Conservation (phyloP, 441 rosid species). For the Corymbia citriodora region DNA sequence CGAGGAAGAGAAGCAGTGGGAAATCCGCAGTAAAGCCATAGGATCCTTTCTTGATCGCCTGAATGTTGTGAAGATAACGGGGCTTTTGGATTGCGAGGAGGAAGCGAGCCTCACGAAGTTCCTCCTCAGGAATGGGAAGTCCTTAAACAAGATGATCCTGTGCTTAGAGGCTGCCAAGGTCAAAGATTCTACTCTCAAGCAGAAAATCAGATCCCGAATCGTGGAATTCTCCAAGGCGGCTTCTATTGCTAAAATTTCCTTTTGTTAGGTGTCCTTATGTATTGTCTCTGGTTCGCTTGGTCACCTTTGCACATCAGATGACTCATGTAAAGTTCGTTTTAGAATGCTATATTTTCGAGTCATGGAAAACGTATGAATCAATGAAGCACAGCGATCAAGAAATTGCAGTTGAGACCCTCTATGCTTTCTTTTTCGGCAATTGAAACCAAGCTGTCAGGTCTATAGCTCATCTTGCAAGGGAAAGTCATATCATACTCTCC, state of each 20-base stretch:
- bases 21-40: slow-evolving; percentile 35
- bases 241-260: slow-evolving; percentile 64
- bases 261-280: slow-evolving; percentile 13
- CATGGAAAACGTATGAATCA: neutral
- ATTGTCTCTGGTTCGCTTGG: neutral
- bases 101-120: slow-evolving; percentile 71
- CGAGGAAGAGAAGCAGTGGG: slow-evolving; percentile 70
- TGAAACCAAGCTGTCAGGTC: neutral
- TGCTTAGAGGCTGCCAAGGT: slow-evolving; percentile 35
- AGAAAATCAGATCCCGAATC: slow-evolving; percentile 63
- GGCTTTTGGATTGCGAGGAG: slow-evolving; percentile 62
- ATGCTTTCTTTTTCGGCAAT: neutral
- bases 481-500: neutral
- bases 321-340: neutral
- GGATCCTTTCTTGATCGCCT: slow-evolving; percentile 52
- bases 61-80: slow-evolving; percentile 60
- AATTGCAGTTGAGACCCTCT: neutral
- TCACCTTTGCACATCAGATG: neutral
- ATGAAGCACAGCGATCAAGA: neutral
- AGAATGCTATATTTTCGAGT: neutral
- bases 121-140: slow-evolving; percentile 69
- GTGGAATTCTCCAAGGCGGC: slow-evolving; percentile 67
- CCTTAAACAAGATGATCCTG: slow-evolving; percentile 63
- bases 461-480: neutral
- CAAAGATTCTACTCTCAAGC: slow-evolving; percentile 48